Percentiles rank a stretch among this genome's conserved stretches.
Evolutionary conservation across 495 filamentous ascomycete genomes (phyloP).

Genomic region (Aspergillus coremiiformis): DNA sequence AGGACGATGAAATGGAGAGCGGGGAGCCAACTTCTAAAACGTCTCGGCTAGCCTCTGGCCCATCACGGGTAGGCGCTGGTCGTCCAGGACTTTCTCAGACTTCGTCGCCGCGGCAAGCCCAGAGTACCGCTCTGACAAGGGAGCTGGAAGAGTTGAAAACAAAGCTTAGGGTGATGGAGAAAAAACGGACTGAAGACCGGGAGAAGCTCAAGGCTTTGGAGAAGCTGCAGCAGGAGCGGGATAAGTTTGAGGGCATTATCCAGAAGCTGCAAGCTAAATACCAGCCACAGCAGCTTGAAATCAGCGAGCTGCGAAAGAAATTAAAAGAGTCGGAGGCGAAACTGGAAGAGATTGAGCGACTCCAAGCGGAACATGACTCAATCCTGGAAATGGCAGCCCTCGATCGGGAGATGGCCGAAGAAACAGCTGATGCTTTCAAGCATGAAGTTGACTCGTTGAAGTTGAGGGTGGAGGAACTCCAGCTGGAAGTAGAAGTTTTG

Average conservation of each 20-base stretch:
- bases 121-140: slow-evolving; percentile 42
- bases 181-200: slow-evolving; percentile 76
- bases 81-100: slow-evolving; percentile 20
- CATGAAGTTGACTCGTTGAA: slow-evolving; percentile 74
- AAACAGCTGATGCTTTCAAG: slow-evolving; percentile 73
- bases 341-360: slow-evolving; percentile 59
- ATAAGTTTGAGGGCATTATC: slow-evolving; percentile 82
- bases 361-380: slow-evolving; percentile 76
- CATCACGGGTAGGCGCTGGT: slow-evolving; percentile 17
- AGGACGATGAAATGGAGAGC: slow-evolving; percentile 19
- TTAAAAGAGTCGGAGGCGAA: slow-evolving; percentile 66
- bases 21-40: slow-evolving; percentile 8
- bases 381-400: slow-evolving; percentile 80
- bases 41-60: slow-evolving; percentile 28
- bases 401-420: slow-evolving; percentile 95
- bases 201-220: slow-evolving; percentile 79
- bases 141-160: slow-evolving; percentile 75
- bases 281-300: slow-evolving; percentile 77
- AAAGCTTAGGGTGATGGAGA: slow-evolving; percentile 71
- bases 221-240: slow-evolving; percentile 65
- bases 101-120: slow-evolving; percentile 24
- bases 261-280: slow-evolving; percentile 88
- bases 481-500: slow-evolving; percentile 80
- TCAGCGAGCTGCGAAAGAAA: slow-evolving; percentile 63
- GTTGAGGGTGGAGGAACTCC: slow-evolving; percentile 68